Evolutionary conservation across 2,329 filamentous ascomycete species (phyloP).

Genomic region (Biscogniauxia marginata): DNA sequence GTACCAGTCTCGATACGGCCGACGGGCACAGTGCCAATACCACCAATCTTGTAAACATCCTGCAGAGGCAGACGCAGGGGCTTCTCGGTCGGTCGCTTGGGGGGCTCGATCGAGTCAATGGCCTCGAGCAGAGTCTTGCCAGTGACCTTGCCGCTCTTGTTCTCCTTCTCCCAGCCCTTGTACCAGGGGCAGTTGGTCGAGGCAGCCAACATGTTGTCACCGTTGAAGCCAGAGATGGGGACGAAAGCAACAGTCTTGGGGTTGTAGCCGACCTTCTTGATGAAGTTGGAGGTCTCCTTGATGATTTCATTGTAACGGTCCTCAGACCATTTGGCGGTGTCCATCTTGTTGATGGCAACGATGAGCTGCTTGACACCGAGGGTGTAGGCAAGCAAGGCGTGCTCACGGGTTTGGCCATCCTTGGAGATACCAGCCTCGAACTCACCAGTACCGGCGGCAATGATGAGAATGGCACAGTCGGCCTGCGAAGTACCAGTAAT

Average conservation of each 20-base stretch:
- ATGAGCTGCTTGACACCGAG: constrained; percentile 99
- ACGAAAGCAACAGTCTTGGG: constrained; percentile 98
- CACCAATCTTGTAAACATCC: constrained; percentile 99
- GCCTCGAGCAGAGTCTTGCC: constrained; percentile 99
- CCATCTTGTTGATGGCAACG: constrained; percentile 99
- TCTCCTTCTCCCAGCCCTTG: constrained; percentile 99
- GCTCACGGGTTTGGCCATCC: constrained; percentile 99
- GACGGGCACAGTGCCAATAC: constrained; percentile 99
- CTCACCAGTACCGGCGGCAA: constrained; percentile 99
- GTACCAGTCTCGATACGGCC: constrained; percentile 99
- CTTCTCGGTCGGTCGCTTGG: constrained; percentile 95
- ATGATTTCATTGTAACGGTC: constrained; percentile 97
- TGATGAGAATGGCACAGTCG: constrained; percentile 99
- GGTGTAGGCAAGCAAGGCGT: constrained; percentile 99
- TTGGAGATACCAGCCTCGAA: constrained; percentile 99
- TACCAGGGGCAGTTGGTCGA: constrained; percentile 99
- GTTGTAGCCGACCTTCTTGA: constrained; percentile 99
- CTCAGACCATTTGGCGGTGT: constrained; percentile 98
- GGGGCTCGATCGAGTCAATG: constrained; percentile 93
- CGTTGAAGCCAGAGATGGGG: constrained; percentile 99
- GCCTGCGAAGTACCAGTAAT: constrained; percentile 99
- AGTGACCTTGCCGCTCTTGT: constrained; percentile 74
- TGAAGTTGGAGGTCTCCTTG: constrained; percentile 99
- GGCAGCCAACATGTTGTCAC: constrained; percentile 96
- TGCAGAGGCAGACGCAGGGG: constrained; percentile 99